A percentile compares a stretch with the other conserved stretches of the same genome.
Conservation (phyloP, 2,329 filamentous ascomycete species). For the Colletotrichum sp. region DNA sequence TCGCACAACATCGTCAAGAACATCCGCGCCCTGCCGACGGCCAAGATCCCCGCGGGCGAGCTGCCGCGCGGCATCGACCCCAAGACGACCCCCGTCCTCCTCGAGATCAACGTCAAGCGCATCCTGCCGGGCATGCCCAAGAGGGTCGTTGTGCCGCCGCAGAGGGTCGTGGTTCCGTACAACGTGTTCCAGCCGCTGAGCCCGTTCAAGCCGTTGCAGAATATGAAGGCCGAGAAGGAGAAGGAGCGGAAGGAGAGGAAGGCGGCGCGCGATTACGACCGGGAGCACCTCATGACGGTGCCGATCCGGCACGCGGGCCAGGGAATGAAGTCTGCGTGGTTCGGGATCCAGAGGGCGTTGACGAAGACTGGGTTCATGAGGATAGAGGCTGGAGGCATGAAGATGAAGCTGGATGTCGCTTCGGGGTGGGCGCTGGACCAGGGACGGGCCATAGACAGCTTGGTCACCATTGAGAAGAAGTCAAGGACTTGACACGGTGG, state of each 20-base stretch:
- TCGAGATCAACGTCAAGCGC: constrained; percentile 59
- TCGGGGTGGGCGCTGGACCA: constrained; percentile 64
- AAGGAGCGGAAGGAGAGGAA: constrained; percentile 42
- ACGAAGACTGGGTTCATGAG: constrained; percentile 62
- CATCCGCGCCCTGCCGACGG: constrained; percentile 59
- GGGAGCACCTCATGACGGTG: constrained; percentile 60
- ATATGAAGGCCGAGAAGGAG: constrained; percentile 25
- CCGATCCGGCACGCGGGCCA: constrained; percentile 58
- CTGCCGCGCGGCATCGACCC: constrained; percentile 15
- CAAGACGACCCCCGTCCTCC: constrained; percentile 36
- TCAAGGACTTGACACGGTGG: background rate
- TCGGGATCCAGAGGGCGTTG: constrained; percentile 53
- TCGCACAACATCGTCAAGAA: constrained; percentile 61
- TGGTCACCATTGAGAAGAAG: constrained; percentile 37
- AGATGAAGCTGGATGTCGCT: constrained; percentile 63
- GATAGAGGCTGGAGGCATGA: constrained; percentile 49
- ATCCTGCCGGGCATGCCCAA: constrained; percentile 54
- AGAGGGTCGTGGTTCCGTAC: constrained; percentile 39
- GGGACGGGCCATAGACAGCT: constrained; percentile 61
- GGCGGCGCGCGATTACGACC: constrained; percentile 53
- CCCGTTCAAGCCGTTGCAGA: constrained; percentile 26
- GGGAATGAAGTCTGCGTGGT: constrained; percentile 45
- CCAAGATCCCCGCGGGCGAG: constrained; percentile 14
- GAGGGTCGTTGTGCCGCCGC: constrained; percentile 43
- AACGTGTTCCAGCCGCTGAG: constrained; percentile 32